Percentiles rank a stretch among this genome's conserved stretches.
Conservation (phyloP, 2,329 filamentous ascomycete genomes). For the Cordyceps cateniannulata region DNA sequence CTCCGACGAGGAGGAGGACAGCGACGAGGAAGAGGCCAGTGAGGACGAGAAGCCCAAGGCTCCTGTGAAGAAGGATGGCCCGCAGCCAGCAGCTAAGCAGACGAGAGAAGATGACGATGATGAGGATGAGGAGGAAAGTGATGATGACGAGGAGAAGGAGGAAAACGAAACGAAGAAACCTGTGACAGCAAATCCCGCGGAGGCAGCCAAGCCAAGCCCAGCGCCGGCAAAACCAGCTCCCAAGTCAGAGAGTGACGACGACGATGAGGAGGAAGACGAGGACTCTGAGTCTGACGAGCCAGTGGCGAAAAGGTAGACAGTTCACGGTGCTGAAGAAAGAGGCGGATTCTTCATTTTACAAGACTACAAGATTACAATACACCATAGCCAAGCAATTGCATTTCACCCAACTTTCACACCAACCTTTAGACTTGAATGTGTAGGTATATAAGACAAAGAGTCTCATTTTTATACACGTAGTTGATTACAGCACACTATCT, state of each 20-base stretch:
- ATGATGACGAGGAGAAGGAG: constrained; percentile 17
- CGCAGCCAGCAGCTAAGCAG: constrained; percentile 12
- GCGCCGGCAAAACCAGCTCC: constrained; percentile 16
- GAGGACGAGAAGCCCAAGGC: constrained; percentile 13
- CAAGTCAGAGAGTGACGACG: constrained; percentile 19
- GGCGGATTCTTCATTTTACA: background rate
- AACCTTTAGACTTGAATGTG: background rate
- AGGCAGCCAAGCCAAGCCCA: background rate
- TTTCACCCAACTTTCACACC: background rate
- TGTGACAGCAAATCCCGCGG: background rate
- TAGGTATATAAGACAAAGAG: background rate
- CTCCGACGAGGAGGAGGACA: constrained; percentile 12
- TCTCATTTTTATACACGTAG: background rate
- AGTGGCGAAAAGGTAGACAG: constrained; percentile 18
- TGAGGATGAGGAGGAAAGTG: constrained; percentile 14
- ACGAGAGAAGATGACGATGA: constrained; percentile 20
- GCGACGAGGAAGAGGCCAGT: constrained; percentile 15
- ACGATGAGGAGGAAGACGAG: constrained; percentile 22
- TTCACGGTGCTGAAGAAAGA: background rate
- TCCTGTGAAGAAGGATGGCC: constrained; percentile 20
- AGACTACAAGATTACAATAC: constrained; percentile 1
- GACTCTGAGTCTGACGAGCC: constrained; percentile 19
- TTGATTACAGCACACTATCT: background rate
- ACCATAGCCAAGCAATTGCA: constrained; percentile 10
- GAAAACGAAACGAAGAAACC: constrained; percentile 6